Evolutionary conservation across 1,139 yeast species (phyloP).

Genomic region (Taphrina confusa): DNA sequence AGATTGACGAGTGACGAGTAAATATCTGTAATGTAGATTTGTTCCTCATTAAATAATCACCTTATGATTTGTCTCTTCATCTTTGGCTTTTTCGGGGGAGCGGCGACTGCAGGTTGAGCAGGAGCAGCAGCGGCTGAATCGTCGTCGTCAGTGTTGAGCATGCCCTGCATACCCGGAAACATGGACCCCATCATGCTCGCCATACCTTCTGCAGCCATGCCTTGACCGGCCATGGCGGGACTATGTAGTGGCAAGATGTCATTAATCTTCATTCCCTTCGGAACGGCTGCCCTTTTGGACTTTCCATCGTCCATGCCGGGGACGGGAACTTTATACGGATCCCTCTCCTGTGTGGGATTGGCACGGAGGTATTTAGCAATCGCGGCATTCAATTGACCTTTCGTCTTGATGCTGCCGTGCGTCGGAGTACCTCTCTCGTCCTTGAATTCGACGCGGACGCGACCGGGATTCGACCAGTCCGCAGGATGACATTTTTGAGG

Average conservation of each 20-base stretch:
- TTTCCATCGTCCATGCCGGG: constrained; percentile 56
- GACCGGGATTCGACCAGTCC: constrained; percentile 95
- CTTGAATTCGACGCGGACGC: constrained; percentile 72
- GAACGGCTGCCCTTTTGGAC: constrained; percentile 69
- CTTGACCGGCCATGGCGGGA: constrained; percentile 76
- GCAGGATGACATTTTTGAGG: constrained; percentile 91
- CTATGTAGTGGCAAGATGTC: constrained; percentile 83
- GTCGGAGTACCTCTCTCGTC: constrained; percentile 41
- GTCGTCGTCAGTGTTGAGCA: constrained; percentile 32
- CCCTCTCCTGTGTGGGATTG: constrained; percentile 71
- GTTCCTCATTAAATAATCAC: too few species aligned
- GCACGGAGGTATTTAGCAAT: constrained; percentile 63
- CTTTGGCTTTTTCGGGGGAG: constrained; percentile 31
- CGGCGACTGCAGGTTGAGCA: constrained; percentile 52
- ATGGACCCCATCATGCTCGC: constrained; percentile 29
- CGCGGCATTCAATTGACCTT: constrained; percentile 64
- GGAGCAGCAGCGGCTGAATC: constrained; percentile 42
- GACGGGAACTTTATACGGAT: constrained; percentile 62
- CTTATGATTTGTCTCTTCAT: constrained; percentile 29
- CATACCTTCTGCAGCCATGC: constrained; percentile 45
- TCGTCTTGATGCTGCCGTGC: constrained; percentile 46
- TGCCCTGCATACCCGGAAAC: constrained; percentile 40
- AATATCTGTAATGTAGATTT: too few species aligned
- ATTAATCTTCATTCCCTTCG: constrained; percentile 82
- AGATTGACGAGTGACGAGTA: too few species aligned